A percentile compares a stretch with the other conserved stretches of the same genome.
These are phyloP conservation scores for Anisogramma anomala DNA, from an alignment of 2,329 filamentous ascomycete species.

Conservation along the genomic window DNA sequence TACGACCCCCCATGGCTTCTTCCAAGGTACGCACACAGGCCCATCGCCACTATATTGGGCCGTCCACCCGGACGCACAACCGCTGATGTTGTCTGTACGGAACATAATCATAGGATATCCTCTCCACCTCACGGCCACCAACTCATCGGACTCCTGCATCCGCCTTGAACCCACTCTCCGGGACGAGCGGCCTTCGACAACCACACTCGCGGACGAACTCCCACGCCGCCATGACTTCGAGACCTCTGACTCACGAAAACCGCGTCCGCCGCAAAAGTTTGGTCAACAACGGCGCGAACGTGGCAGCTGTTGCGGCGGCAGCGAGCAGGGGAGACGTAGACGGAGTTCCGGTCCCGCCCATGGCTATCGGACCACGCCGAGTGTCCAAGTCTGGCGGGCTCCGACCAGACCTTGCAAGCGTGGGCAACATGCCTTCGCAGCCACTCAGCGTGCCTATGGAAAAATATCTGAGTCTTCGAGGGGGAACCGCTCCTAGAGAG, in stretches of 20 bases:
- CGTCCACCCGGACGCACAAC: conserved; percentile 19
- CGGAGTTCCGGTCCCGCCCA: conserved; percentile 42
- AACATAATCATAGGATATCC: conserved; percentile 42
- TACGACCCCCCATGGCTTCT: conserved; percentile 54
- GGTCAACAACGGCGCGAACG: conserved; percentile 60
- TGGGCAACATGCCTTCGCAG: conserved; percentile 48
- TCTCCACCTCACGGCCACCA: conserved; percentile 55
- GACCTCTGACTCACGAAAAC: conserved; percentile 67
- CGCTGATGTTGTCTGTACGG: conserved; percentile 31
- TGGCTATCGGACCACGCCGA: conserved; percentile 48
- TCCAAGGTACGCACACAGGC: conserved; percentile 39
- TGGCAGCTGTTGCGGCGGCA: conserved; percentile 64
- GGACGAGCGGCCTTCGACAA: conserved; percentile 46
- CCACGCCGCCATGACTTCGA: conserved; percentile 61
- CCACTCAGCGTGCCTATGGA: conserved; percentile 57
- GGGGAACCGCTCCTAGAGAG: conserved; percentile 39
- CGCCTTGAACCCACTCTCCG: conserved; percentile 46
- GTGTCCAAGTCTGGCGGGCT: conserved; percentile 53
- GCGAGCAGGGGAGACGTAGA: conserved; percentile 34
- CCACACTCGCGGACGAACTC: conserved; percentile 65
- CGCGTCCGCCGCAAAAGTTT: conserved; percentile 92
- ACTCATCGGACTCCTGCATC: conserved; percentile 46
- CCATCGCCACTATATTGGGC: conserved; percentile 16
- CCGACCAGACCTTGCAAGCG: conserved; percentile 28
- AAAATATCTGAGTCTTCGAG: conserved; percentile 35